Conservation (phyloP, 495 filamentous ascomycete genomes). For the Lepraria neglecta region DNA sequence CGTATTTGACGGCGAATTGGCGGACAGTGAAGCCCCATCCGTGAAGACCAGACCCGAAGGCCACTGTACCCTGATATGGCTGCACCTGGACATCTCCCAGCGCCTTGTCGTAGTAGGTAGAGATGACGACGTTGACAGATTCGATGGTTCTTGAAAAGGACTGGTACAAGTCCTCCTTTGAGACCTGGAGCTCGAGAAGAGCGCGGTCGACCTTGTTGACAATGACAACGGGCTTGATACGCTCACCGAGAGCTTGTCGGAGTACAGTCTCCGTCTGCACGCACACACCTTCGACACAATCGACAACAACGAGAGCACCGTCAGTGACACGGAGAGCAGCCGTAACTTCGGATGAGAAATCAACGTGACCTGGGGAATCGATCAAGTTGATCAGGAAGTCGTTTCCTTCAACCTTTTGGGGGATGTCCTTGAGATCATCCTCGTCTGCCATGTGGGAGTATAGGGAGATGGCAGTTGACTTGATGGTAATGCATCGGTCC, state of each 20-base stretch:
- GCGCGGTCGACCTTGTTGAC: slow-evolving; percentile 99
- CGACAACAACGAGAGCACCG: slow-evolving; percentile 98
- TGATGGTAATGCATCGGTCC: slow-evolving; percentile 99
- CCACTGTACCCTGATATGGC: slow-evolving; percentile 91
- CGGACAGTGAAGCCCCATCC: slow-evolving; percentile 99
- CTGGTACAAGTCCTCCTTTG: slow-evolving; percentile 99
- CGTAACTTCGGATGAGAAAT: slow-evolving; percentile 99
- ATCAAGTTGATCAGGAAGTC: slow-evolving; percentile 99
- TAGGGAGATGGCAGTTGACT: slow-evolving; percentile 98
- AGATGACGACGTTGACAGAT: slow-evolving; percentile 99
- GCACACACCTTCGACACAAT: slow-evolving; percentile 98
- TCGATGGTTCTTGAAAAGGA: slow-evolving; percentile 98
- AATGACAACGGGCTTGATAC: slow-evolving; percentile 98
- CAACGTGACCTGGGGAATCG: slow-evolving; percentile 99
- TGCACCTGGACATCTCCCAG: slow-evolving; percentile 98
- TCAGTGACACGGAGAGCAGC: slow-evolving; percentile 99
- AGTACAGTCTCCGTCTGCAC: slow-evolving; percentile 99
- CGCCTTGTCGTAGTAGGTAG: slow-evolving; percentile 94
- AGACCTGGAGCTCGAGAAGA: slow-evolving; percentile 94
- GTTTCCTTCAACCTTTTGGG: slow-evolving; percentile 76
- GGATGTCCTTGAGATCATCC: slow-evolving; percentile 93
- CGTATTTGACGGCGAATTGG: slow-evolving; percentile 93
- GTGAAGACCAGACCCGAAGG: slow-evolving; percentile 99
- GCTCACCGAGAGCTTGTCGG: slow-evolving; percentile 97
- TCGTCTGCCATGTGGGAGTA: slow-evolving; percentile 76